Percentiles rank a stretch among this genome's conserved stretches.
Evolutionary conservation across 2,329 filamentous ascomycete species (phyloP).

Genomic region (Alternaria viburni): DNA sequence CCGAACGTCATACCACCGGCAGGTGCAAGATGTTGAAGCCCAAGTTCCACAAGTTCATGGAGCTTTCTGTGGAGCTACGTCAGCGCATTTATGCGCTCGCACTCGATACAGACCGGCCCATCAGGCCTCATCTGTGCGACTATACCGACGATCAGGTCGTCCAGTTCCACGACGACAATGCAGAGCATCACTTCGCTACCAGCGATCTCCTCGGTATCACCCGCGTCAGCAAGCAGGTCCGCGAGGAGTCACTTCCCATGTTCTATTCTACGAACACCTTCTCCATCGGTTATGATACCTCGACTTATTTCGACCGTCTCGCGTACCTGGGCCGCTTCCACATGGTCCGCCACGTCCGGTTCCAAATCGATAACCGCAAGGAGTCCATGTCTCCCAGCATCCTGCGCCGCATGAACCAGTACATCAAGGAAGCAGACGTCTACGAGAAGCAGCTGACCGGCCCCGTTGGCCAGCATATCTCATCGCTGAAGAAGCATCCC

Average conservation of each 20-base stretch:
- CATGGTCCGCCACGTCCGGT: slow-evolving; percentile 24
- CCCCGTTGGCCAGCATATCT: background rate
- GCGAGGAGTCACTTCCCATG: slow-evolving; percentile 19
- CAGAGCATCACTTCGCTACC: slow-evolving; percentile 11
- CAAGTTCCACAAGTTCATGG: slow-evolving; percentile 17
- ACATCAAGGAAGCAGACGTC: slow-evolving; percentile 12
- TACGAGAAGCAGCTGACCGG: slow-evolving; percentile 4
- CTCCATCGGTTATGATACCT: slow-evolving; percentile 14
- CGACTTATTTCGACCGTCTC: slow-evolving; percentile 27
- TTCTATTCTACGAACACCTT: slow-evolving; percentile 34
- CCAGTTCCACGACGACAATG: slow-evolving; percentile 26
- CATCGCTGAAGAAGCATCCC: background rate
- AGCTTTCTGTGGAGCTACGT: slow-evolving; percentile 25
- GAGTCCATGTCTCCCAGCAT: background rate
- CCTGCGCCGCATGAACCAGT: slow-evolving; percentile 14
- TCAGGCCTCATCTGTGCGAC: slow-evolving; percentile 25
- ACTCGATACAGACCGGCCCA: slow-evolving; percentile 10
- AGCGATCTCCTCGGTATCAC: slow-evolving; percentile 14
- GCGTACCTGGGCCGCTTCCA: slow-evolving; percentile 24
- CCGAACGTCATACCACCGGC: background rate
- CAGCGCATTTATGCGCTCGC: slow-evolving; percentile 19
- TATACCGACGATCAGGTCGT: background rate
- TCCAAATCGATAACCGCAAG: slow-evolving; percentile 10
- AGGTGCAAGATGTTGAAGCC: background rate
- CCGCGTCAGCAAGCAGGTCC: slow-evolving; percentile 19